phyloP scores from a whole-genome alignment of 352 stramenopile genomes.

The Lagenidium giganteum region DNA sequence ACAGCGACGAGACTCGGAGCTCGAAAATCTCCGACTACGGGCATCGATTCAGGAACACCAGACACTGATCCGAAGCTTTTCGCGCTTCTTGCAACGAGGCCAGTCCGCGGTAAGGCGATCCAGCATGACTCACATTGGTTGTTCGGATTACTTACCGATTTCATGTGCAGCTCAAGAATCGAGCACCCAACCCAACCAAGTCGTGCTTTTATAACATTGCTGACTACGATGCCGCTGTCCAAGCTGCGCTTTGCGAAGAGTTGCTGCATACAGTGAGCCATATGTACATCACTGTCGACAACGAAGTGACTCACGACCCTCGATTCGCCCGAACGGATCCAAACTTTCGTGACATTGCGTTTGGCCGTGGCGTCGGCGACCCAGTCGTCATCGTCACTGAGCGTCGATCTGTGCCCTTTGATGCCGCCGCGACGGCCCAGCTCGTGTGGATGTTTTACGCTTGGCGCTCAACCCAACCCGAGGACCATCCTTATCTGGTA shows the following conservation, averaged over 20 bases:
- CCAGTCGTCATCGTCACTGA: neutral
- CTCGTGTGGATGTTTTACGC: constrained; percentile 6
- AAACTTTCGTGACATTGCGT: neutral
- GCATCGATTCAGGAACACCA: constrained; percentile 1
- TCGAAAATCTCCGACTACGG: constrained; percentile 1
- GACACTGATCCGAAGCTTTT: constrained; percentile 4
- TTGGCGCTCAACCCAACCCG: neutral
- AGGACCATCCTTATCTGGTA: neutral
- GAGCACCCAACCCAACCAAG: neutral
- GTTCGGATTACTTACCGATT: neutral
- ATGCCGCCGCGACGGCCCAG: neutral
- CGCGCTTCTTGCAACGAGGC: constrained; percentile 2
- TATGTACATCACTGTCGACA: neutral
- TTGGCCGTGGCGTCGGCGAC: neutral
- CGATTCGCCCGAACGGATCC: neutral
- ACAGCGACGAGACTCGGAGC: neutral
- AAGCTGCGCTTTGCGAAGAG: neutral
- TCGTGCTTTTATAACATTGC: constrained; percentile 2
- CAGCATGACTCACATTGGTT: neutral
- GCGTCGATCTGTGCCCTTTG: constrained; percentile 4
- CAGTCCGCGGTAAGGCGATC: constrained; percentile 1
- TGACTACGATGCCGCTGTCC: constrained; percentile 5
- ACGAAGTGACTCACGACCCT: neutral
- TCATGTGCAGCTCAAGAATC: neutral
- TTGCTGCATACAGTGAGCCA: constrained; percentile 1